Base-by-base conservation (phyloP, 1,284 basidiomycete species). In the Cryptococcus sp. region DNA sequence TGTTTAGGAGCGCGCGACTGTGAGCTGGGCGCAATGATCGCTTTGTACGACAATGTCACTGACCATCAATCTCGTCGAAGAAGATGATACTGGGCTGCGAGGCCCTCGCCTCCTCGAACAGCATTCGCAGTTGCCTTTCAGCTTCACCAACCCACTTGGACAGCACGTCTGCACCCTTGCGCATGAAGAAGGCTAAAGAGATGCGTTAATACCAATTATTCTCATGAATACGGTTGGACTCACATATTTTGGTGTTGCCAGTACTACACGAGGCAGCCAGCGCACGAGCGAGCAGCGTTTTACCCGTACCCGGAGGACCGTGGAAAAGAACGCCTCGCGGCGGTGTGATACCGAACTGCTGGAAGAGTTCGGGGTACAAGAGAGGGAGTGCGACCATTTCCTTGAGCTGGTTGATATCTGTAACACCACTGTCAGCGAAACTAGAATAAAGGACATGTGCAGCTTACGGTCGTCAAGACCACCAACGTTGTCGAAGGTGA, bases 91-190 rank as follows among this genome's bases (percentile, higher is more conserved):
- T 91, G 0, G 96, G 96, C 72, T 99, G 95, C 53, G 87, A 89
- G 55, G 88, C 88, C 47, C 88, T 85, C 1, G 96, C 96, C 80
- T 99, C 96, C 67, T 99, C 95, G 75, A 99, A 99, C 10, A 99
- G 83, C 53, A 99, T 83, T 1, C 96, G 86, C 6, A 99, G 83
- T 76, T 99, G 96, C 3, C 96, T 86, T 73, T 99, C 96, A 2
- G 96, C 96, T 79, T 99, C 96, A 58, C 96, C 96, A 13, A 99
- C 95, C 96, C 96, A 99, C 80, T 99, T 99, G 7, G 93, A 96
- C 25, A 99, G 83, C 67, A 91, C 93, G 77, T 99, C 96, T 22
- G 96, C 96, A 42, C 96, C 96, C 79, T 99, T 99, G 51, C 96
- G 90, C 96, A 99, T 99, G 83, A 97, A 99, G 82, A 99, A 99